Evolutionary conservation across 768 basidiomycete species (phyloP), one percentile per base, ranked within the genome.

Genomic region (Hydnomerulius pinastri): DNA sequence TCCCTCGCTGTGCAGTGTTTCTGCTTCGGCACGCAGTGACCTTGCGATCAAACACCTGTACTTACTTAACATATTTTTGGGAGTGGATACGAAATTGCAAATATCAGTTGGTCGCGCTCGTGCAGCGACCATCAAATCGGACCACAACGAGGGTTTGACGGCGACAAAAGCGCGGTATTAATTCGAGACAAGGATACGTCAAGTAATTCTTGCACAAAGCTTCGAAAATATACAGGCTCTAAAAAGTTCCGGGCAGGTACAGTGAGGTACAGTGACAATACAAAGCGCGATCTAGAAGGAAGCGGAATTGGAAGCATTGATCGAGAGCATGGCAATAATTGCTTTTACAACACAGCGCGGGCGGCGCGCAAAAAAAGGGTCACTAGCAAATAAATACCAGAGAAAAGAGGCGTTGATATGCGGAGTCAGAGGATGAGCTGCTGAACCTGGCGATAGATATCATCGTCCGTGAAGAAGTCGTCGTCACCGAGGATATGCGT

Each of bases 381-480:
- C n/a, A n/a, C n/a, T n/a, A n/a, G n/a, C 29, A 13, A 30, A 21
- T 17, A 27, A 12, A 30, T 20, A 12, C 17, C 12, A 2, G 21
- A 15, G 35, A 44, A 27, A 21, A 18, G 15, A 25, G 30, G 47
- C 42, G 25, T 28, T 30, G 18, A 21, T 40, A 18, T 5, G 28
- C 23, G 12, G 1, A 18, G 20, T 54, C 46, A 57, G 29, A 48
- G 30, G 43, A 24, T 30, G 41, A 65, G 44, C 17, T 53, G 44
- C 47, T 55, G 63, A 47, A 61, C 51, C 15, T 54, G 58, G 39
- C 57, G 54, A 43, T 69, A 75, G 20, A 81, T 68, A 4, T 71
- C 68, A 53, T 89, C 84, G 30, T 80, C 71, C 51, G 82, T 68
- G 58, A 78, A 86, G 50, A 78, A 71, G 61, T 84, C 79, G 46